Conservation (phyloP, 1,139 yeast species). For the Debaryomyces subglobosus region DNA sequence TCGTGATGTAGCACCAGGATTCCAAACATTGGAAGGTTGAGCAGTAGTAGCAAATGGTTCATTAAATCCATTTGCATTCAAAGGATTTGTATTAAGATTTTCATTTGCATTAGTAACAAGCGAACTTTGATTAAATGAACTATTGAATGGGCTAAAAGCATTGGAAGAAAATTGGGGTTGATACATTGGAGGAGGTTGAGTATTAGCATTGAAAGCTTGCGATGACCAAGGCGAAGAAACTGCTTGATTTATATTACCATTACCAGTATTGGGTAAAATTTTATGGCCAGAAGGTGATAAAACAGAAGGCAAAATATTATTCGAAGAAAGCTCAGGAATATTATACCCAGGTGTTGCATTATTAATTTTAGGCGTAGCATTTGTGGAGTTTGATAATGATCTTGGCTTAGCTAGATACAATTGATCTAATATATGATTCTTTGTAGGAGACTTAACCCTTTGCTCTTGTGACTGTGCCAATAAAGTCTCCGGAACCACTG, state of each 20-base stretch:
- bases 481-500: background rate
- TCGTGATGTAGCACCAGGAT: conserved; percentile 22
- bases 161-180: conserved; percentile 9
- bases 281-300: conserved; percentile 7
- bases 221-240: conserved; percentile 5
- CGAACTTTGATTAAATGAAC: conserved; percentile 1
- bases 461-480: background rate
- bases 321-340: background rate
- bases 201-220: background rate
- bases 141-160: conserved; percentile 11
- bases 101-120: conserved; percentile 7
- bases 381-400: conserved; percentile 25
- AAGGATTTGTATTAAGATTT: background rate
- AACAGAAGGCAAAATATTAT: conserved; percentile 6
- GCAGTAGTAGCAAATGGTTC: conserved; percentile 1
- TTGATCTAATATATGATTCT: conserved; percentile 37
- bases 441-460: conserved; percentile 18
- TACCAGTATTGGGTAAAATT: conserved; percentile 7
- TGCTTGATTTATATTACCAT: background rate
- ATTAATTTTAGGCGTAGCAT: conserved; percentile 17
- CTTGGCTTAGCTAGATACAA: conserved; percentile 38
- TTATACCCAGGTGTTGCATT: conserved; percentile 5
- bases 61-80: conserved; percentile 5
- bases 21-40: conserved; percentile 24
- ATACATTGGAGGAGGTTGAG: conserved; percentile 7